Base-by-base conservation (phyloP, 2,329 filamentous ascomycete genomes). In the Pestalotiopsis sp. region DNA sequence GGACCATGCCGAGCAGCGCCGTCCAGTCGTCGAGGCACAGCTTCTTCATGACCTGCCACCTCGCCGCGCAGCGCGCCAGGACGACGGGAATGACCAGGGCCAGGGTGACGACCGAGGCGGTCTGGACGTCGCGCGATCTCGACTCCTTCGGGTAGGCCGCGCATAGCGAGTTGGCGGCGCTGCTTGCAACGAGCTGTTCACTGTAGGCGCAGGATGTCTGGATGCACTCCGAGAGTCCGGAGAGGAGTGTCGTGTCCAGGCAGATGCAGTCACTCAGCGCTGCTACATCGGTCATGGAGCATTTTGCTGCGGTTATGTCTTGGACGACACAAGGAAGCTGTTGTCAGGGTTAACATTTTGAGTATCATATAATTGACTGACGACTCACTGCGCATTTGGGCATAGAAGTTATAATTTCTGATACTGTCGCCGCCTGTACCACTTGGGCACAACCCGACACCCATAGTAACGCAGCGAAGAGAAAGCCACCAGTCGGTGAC, bases 1-100 rank as follows among this genome's bases (percentile, higher is more conserved):
- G 35, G 11, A 61, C 6, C 56, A 58, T 13, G 1, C 56, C 56
- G 1, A 58, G 56, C 2, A 58, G 56, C 26, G 56, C 56, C 11
- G 56, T 58, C 56, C 35, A 61, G 30, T 61, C 58, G n/a, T 61
- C 58, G 58, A 39, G 35, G 14, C 58, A 61, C 13, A 61, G 35
- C 58, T 61, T 61, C 4, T 61, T 35, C 7, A 30, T 38, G 58
- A 38, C 14, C 13, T 61, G 26, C 4, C 40, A 17, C n/a, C 58
- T 61, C 10, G 58, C 26, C 6, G 58, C 58, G 4, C 58, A 61
- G 3, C 58, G 22, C 2, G 58, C 58, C 26, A 61, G 26, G 3
- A 61, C 26, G 11, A 35, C 22, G 9, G 58, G 58, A 3, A 61
- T n/a, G 22, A n/a, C 26, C 26, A 61, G n/a, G 17, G 58, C 58